These are phyloP conservation scores for Trematosphaeria pertusa DNA, from an alignment of 2,329 filamentous ascomycete genomes.

Conservation along the genomic window DNA sequence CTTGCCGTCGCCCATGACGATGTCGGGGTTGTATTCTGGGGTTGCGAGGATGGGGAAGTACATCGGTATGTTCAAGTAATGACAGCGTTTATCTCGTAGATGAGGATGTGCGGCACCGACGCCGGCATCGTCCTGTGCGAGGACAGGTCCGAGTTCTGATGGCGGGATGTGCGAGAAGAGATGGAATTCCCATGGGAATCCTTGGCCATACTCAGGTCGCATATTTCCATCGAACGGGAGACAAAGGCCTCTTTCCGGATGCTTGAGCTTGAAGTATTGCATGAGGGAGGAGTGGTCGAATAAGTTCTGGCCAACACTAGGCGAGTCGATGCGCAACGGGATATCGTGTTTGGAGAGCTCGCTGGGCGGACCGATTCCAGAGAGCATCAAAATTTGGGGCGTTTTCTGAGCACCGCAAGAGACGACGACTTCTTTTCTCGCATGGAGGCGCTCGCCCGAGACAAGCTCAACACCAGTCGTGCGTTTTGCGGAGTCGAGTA, in stretches of 20 bases:
- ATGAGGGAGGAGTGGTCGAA: constrained; percentile 23
- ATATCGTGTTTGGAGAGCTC: constrained; percentile 25
- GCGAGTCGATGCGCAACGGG: constrained; percentile 15
- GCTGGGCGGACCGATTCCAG: constrained; percentile 41
- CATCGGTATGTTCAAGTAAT: constrained; percentile 19
- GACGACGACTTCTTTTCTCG: constrained; percentile 51
- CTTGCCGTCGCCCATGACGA: constrained; percentile 12
- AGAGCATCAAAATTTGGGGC: constrained; percentile 49
- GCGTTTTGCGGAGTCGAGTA: constrained; percentile 17
- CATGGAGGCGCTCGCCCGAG: constrained; percentile 16
- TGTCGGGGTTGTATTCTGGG: constrained; percentile 12
- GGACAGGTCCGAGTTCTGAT: constrained; percentile 3
- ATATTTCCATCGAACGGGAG: constrained; percentile 19
- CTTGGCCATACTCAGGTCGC: constrained; percentile 26
- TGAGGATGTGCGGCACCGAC: constrained; percentile 7
- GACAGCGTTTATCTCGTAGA: constrained; percentile 17
- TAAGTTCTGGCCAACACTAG: constrained; percentile 35
- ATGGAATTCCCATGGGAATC: constrained; percentile 21
- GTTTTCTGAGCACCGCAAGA: constrained; percentile 48
- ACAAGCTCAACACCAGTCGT: constrained; percentile 42
- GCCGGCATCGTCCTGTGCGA: neutral
- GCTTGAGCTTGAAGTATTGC: constrained; percentile 24
- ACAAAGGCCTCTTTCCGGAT: constrained; percentile 23
- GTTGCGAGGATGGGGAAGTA: constrained; percentile 18
- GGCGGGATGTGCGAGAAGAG: constrained; percentile 21